A percentile compares a stretch with the other conserved stretches of the same genome.
These are phyloP conservation scores for Kregervanrija fluxuum DNA, from an alignment of 805 yeast species.

Conservation along the genomic window DNA sequence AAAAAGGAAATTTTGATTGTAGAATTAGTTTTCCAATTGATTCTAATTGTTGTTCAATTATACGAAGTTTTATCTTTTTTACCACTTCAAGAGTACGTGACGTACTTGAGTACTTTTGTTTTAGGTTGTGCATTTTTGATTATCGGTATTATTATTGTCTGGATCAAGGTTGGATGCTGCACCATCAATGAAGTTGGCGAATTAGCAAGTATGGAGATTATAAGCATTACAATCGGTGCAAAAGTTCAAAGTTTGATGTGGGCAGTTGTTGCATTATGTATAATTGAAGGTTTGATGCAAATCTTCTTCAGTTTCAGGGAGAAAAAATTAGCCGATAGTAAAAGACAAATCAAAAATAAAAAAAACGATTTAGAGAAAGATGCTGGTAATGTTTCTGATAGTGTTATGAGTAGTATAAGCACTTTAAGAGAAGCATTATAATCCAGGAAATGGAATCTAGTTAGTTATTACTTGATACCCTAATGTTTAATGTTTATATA, in stretches of 20 bases:
- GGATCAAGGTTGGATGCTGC: slow-evolving; percentile 7
- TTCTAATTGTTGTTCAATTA: slow-evolving; percentile 6
- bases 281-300: slow-evolving; percentile 1
- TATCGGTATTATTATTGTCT: slow-evolving; percentile 6
- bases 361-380: slow-evolving; percentile 7
- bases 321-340: too few species aligned
- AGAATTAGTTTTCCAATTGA: slow-evolving; percentile 5
- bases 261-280: slow-evolving; percentile 7
- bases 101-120: not conserved
- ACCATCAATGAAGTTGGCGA: slow-evolving; percentile 5
- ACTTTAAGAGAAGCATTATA: slow-evolving; percentile 8
- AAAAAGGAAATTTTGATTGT: slow-evolving; percentile 10
- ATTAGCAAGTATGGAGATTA: slow-evolving; percentile 9
- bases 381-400: slow-evolving; percentile 2
- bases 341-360: not conserved
- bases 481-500: too few species aligned
- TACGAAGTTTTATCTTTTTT: slow-evolving; percentile 7
- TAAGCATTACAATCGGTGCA: slow-evolving; percentile 3
- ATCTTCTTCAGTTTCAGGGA: slow-evolving; percentile 2
- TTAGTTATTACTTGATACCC: too few species aligned
- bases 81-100: slow-evolving; percentile 8
- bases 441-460: too few species aligned
- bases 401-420: slow-evolving; percentile 12
- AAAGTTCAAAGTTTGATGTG: slow-evolving; percentile 7
- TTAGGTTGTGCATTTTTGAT: slow-evolving; percentile 3